A percentile compares a stretch with the other conserved stretches of the same genome.
Conservation (phyloP, 2,329 filamentous ascomycete species). For the Stromatinia cepivora region DNA sequence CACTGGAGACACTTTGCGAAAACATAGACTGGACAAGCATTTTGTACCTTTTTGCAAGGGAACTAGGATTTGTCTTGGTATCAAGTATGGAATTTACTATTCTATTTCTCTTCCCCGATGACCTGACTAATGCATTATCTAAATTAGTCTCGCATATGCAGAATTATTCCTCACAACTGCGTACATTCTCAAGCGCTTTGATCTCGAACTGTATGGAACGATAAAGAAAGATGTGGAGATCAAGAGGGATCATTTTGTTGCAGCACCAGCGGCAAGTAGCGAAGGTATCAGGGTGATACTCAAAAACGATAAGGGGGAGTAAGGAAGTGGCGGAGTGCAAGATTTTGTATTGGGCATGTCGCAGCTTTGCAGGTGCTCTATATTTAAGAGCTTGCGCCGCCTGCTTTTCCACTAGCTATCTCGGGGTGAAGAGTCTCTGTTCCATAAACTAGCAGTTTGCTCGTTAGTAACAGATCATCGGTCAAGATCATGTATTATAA, state of each 20-base stretch:
- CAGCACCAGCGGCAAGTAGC: background rate
- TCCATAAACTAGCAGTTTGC: constrained; percentile 25
- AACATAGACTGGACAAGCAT: constrained; percentile 13
- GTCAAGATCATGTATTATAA: no score
- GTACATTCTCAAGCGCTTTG: background rate
- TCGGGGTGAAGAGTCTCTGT: constrained; percentile 31
- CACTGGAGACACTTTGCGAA: background rate
- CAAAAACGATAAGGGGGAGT: background rate
- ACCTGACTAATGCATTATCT: background rate
- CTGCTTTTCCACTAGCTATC: constrained; percentile 23
- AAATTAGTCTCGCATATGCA: constrained; percentile 20
- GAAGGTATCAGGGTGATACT: constrained; percentile 18
- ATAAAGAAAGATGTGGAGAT: constrained; percentile 13
- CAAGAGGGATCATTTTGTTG: constrained; percentile 8
- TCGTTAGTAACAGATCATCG: background rate
- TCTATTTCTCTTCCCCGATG: background rate
- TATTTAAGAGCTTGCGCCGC: background rate
- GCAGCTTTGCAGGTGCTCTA: background rate
- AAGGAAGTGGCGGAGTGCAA: background rate
- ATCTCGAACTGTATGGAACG: constrained; percentile 15
- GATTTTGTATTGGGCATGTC: background rate
- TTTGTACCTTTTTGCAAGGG: constrained; percentile 19
- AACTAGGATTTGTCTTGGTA: constrained; percentile 7
- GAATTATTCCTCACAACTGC: constrained; percentile 19
- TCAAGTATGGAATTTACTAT: constrained; percentile 1